Evolutionary conservation across 2,329 filamentous ascomycete species (phyloP), one percentile per base, ranked within the genome.

Genomic region (Pyrenochaeta sp.): DNA sequence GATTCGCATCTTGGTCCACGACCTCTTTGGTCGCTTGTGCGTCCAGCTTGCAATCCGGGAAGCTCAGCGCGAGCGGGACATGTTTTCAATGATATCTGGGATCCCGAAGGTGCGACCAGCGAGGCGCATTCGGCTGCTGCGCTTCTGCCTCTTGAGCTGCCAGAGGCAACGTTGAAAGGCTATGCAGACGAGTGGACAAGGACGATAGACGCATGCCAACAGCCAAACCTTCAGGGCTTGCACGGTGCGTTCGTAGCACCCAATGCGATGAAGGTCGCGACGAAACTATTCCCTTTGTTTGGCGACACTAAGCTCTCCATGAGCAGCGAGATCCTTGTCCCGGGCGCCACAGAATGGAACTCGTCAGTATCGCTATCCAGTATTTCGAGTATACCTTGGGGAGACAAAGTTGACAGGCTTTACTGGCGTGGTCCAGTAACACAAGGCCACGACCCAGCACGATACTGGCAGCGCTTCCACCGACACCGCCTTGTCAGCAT

Each of bases 401-500:
- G 68, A 1, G 49, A 75, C 9, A 84, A 82, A 65, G 69, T 74
- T 12, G 65, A 76, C 46, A 72, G 67, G 6, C 55, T 82, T 7
- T 72, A 80, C 27, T 85, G 82, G 82, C 79, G 82, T 34, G 82
- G 82, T 15, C 69, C 76, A 5, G 81, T 81, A n/a, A 79, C 77
- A 3, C 81, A 81, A 1, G 82, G 82, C 4, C 73, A 78, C 5
- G 80, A 80, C 58, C 75, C 70, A 13, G 67, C 67, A 10, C 72
- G 81, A 32, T 92, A 88, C 66, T 93, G 90, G 90, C 84, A 81
- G 8, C 85, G 87, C 0, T 91, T 91, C 69, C 90, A 92, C 62
- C 86, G 90, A 2, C 90, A 92, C 70, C 88, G 91, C 1, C 91
- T 93, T 69, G 84, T 92, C 1, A 82, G 87, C 48, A 90, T 92